Conservation (phyloP, 306 rosid species). For the Cotoneaster glaucophyllus region DNA sequence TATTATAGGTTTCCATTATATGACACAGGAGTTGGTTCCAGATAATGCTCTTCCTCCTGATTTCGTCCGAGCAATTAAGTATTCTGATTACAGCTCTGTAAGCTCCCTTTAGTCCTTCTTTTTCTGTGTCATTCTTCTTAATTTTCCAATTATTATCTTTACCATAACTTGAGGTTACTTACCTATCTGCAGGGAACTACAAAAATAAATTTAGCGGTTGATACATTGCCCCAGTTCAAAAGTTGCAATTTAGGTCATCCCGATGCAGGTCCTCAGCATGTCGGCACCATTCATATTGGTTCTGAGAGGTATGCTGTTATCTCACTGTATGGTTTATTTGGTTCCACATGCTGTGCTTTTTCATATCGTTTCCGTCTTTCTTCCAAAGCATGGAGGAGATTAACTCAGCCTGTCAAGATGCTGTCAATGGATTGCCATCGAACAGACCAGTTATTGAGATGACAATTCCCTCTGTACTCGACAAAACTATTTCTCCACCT, state of each 20-base stretch:
- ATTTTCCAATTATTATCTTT: neutral
- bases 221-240: constrained; percentile 67
- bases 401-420: constrained; percentile 73
- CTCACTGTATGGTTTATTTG: neutral
- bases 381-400: constrained; percentile 73
- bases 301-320: constrained; percentile 58
- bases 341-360: neutral
- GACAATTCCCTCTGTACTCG: constrained; percentile 85
- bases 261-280: constrained; percentile 73
- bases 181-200: constrained; percentile 58
- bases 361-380: constrained; percentile 14
- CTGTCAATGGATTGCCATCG: constrained; percentile 76
- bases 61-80: constrained; percentile 56
- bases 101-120: constrained; percentile 22
- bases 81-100: constrained; percentile 89
- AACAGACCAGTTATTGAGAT: constrained; percentile 79
- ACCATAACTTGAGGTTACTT: neutral
- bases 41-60: constrained; percentile 58
- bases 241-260: constrained; percentile 57
- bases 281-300: constrained; percentile 89
- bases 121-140: neutral
- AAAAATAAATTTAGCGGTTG: constrained; percentile 84
- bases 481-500: constrained; percentile 83
- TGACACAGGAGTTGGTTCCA: constrained; percentile 72
- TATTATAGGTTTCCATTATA: constrained; percentile 21